Conservation (phyloP, 2,329 filamentous ascomycete genomes). For the Neofusicoccum parvum region DNA sequence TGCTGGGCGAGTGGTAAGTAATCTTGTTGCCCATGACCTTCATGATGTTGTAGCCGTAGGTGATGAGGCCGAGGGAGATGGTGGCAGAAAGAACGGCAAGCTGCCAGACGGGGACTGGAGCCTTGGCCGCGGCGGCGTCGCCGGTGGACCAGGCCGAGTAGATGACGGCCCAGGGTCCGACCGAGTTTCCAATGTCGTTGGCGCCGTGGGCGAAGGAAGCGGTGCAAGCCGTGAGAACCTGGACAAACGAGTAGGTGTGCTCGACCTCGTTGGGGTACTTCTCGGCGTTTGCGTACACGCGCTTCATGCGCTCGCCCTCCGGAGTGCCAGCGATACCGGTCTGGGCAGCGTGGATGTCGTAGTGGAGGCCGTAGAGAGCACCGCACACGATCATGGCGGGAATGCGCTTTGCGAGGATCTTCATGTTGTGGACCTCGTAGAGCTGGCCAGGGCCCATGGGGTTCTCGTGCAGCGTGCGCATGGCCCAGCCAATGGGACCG, state of each 20-base stretch:
- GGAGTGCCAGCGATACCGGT: constrained; percentile 70
- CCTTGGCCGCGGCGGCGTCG: constrained; percentile 61
- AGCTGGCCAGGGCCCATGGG: constrained; percentile 71
- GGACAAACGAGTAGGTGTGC: constrained; percentile 51
- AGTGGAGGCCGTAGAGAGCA: constrained; percentile 73
- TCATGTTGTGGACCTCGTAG: constrained; percentile 74
- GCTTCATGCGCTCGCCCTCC: constrained; percentile 70
- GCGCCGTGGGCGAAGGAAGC: constrained; percentile 63
- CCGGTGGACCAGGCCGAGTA: constrained; percentile 58
- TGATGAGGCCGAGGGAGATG: constrained; percentile 67
- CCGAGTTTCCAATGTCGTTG: constrained; percentile 59
- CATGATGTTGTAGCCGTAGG: constrained; percentile 85
- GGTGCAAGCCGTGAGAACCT: constrained; percentile 51
- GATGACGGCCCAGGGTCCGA: constrained; percentile 42
- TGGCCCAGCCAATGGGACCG: constrained; percentile 79
- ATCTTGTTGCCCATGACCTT: constrained; percentile 84
- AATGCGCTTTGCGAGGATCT: constrained; percentile 63
- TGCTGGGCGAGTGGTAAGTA: constrained; percentile 66
- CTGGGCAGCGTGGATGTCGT: constrained; percentile 80
- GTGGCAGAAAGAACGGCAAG: constrained; percentile 67
- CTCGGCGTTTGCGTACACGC: constrained; percentile 58
- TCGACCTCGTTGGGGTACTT: constrained; percentile 43
- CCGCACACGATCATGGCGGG: constrained; percentile 68
- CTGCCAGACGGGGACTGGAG: constrained; percentile 73
- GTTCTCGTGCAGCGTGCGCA: constrained; percentile 75